Base-by-base conservation (phyloP, 805 yeast genomes). In the Kurtzmaniella fragi region DNA sequence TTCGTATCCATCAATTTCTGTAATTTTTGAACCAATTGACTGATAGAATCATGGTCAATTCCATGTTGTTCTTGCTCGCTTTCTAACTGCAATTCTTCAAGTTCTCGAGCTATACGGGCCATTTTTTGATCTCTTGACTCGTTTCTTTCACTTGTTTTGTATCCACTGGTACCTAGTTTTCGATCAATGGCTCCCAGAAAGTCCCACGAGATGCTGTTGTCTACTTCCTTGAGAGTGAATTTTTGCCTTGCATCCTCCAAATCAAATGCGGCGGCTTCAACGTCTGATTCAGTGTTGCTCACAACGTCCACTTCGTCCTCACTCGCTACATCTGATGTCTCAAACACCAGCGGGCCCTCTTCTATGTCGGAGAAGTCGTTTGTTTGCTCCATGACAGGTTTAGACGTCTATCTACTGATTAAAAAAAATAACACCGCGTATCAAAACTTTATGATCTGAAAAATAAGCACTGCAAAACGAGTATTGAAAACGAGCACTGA, bases 291-390 rank as follows among this genome's bases (percentile, higher is more conserved):
- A 11, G 34, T 16, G 5, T 29, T 30, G 15, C 37, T 25, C 8
- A 43, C 42, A 32, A 41, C 45, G 6, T 39, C 39, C 14, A 32
- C 37, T 31, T 47, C 49, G 29, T 52, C 49, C 4, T 57, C 62
- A 17, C 64, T 64, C 35, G 67, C 67, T 3, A 64, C 51, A 40
- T 72, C 77, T 3, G 76, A 73, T 1, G 77, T 70, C 49, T 73
- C 77, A 42, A 59, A 72, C 2, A 73, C 62, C 40, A 49, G 57
- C 1, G 62, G 44, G 3, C 46, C 54, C 17, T 38, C 27, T 34
- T 57, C 64, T 25, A 50, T 47, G 26, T 46, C 54, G 9, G 54
- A 49, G 17, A 51, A 26, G 17, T 39, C 25, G 25, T 20, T 5
- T 20, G 25, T 20, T 5, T 8, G 25, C 25, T 20, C 25, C 25